These are phyloP conservation scores for Fusarium lyarnte DNA, from an alignment of 2,329 filamentous ascomycete species.

Conservation along the genomic window DNA sequence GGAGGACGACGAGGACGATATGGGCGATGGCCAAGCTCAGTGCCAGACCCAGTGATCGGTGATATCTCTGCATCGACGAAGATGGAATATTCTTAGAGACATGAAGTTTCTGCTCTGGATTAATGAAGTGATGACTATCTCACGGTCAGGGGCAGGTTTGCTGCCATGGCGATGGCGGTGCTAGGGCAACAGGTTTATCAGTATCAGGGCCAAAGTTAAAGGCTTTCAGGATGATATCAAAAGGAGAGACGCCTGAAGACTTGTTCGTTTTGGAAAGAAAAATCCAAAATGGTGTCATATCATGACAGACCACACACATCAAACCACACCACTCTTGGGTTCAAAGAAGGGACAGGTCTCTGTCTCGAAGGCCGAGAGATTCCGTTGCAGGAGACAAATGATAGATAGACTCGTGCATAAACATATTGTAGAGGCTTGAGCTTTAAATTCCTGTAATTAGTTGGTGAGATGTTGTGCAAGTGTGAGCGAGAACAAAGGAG, in stretches of 20 bases:
- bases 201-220: not conserved
- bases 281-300: slow-evolving; percentile 25
- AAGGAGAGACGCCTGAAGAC: slow-evolving; percentile 1
- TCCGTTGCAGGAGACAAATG: not conserved
- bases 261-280: slow-evolving; percentile 14
- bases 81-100: slow-evolving; percentile 19
- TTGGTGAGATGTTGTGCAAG: not conserved
- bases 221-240: slow-evolving; percentile 1
- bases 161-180: slow-evolving; percentile 11
- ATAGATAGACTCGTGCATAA: slow-evolving; percentile 26
- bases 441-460: not conserved
- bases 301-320: not conserved
- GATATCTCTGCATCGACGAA: not conserved
- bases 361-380: slow-evolving; percentile 3
- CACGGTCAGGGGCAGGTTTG: slow-evolving; percentile 20
- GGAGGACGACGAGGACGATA: slow-evolving; percentile 75
- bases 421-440: not conserved
- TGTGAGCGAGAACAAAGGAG: slow-evolving; percentile 1
- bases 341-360: slow-evolving; percentile 13
- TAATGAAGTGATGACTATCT: slow-evolving; percentile 43
- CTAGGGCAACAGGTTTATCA: not conserved
- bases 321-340: slow-evolving; percentile 23
- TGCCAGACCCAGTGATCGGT: slow-evolving; percentile 75
- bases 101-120: slow-evolving; percentile 18
- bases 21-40: slow-evolving; percentile 72